Base-by-base conservation (phyloP, 2,329 filamentous ascomycete species). In the Xylaria sp. region DNA sequence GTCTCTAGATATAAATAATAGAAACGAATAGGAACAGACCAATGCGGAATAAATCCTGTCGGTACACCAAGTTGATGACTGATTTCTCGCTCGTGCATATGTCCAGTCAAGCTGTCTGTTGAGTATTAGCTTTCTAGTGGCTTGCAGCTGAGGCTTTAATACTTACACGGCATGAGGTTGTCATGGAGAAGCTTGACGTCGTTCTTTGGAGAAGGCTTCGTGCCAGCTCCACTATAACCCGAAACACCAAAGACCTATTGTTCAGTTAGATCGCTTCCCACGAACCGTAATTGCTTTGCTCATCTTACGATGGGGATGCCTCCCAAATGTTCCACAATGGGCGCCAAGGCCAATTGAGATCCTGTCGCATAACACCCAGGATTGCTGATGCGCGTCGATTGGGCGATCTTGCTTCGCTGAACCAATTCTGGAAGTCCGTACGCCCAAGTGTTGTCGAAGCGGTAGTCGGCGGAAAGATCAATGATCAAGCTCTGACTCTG, bases 311-410 rank as follows among this genome's bases (percentile, higher is more conserved):
- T 92, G 8, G 95, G 94, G 76, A 91, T 86, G 25, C 91, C 94
- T 39, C 90, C 92, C 12, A 98, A 86, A 80, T 93, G 78, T 58
- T 90, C 89, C 0, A 97, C 85, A 9, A 98, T 84, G 49, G 94
- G 94, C 13, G 94, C 88, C 75, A 98, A 94, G 66, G 92, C 94
- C 52, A 98, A 86, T 83, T 98, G 94, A 12, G 95, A 93, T 23
- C 92, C 96, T 3, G 96, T 98, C 3, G 96, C 94, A 79, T 97
- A 98, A 83, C 96, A 98, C 60, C 96, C 96, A 4, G 96, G 96
- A 83, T 97, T 97, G 72, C 92, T 87, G 78, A 99, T 98, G 65
- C 93, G 90, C 18, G 87, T 94, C 6, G 95, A 89, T 73, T 91
- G 88, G 28, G 91, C 89, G 75, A 98, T 94, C 74, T 91, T 87